Conservation (phyloP, 148 eudicot species). For the Pouteria glomerata region DNA sequence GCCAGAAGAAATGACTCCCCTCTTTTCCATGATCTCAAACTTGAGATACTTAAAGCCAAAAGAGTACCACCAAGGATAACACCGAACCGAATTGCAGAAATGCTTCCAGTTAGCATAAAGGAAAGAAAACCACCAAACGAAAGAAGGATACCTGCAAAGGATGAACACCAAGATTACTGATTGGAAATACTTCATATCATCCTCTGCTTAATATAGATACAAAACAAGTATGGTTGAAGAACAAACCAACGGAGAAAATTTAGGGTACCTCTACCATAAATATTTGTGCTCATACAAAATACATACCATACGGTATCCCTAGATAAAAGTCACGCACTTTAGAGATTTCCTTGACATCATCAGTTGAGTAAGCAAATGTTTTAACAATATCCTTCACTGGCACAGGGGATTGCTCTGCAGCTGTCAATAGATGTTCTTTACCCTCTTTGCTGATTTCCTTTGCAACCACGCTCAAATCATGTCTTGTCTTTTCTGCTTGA, state of each 20-base stretch:
- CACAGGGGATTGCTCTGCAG: slow-evolving; percentile 80
- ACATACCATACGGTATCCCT: slow-evolving; percentile 92
- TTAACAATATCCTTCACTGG: slow-evolving; percentile 89
- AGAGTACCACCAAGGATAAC: slow-evolving; percentile 89
- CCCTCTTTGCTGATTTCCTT: slow-evolving; percentile 70
- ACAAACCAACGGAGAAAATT: too few relatives aligned
- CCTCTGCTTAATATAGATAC: neutral
- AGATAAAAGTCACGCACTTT: slow-evolving; percentile 72
- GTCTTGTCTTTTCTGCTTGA: slow-evolving; percentile 78
- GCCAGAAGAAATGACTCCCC: slow-evolving; percentile 46
- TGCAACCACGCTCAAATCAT: slow-evolving; percentile 55
- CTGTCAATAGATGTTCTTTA: slow-evolving; percentile 51
- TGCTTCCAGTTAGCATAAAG: slow-evolving; percentile 83
- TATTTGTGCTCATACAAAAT: neutral
- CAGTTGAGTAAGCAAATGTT: slow-evolving; percentile 64
- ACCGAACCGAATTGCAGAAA: slow-evolving; percentile 80
- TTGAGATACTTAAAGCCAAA: slow-evolving; percentile 73
- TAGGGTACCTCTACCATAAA: neutral
- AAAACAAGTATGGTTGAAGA: neutral
- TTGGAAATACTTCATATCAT: neutral
- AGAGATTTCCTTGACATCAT: slow-evolving; percentile 60
- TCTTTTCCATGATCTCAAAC: slow-evolving; percentile 76
- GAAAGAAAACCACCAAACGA: slow-evolving; percentile 76
- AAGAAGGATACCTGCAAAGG: slow-evolving; percentile 64
- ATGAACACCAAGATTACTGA: slow-evolving; percentile 4